Conservation (phyloP, 1,284 basidiomycete species). For the Heimioporus punctisporus region DNA sequence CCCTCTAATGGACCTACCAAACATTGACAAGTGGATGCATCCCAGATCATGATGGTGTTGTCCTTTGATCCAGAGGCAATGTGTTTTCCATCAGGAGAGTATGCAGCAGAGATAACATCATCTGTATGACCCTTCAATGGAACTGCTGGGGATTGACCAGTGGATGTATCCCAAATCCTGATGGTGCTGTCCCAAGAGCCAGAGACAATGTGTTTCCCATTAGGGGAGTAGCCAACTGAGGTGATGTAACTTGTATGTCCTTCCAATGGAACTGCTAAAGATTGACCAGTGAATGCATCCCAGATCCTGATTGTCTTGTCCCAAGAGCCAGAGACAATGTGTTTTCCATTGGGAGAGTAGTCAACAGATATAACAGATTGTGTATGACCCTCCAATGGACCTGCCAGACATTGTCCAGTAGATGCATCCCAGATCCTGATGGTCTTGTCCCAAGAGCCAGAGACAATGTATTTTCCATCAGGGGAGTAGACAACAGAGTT, state of each 20-base stretch:
- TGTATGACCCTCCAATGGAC: neutral
- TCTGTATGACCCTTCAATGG: too few relatives aligned
- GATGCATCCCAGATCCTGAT: neutral
- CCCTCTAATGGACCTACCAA: too few relatives aligned
- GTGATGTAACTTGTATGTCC: neutral
- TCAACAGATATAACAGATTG: neutral
- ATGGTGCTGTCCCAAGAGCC: too few relatives aligned
- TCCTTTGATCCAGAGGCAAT: too few relatives aligned
- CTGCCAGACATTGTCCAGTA: neutral
- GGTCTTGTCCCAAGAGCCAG: neutral
- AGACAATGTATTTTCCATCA: neutral
- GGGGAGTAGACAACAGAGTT: neutral
- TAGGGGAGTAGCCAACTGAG: neutral
- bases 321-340: neutral
- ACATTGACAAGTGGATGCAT: too few relatives aligned
- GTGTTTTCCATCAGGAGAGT: too few relatives aligned
- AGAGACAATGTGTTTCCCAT: neutral
- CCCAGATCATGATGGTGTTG: too few relatives aligned
- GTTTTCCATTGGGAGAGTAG: neutral
- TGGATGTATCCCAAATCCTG: too few relatives aligned
- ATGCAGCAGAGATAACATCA: too few relatives aligned
- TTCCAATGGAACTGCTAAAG: neutral
- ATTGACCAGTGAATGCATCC: neutral
- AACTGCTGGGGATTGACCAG: too few relatives aligned
- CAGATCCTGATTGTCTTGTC: neutral